phyloP scores from a whole-genome alignment of 2,329 filamentous ascomycete genomes.

The Dothideomycetes sp. region DNA sequence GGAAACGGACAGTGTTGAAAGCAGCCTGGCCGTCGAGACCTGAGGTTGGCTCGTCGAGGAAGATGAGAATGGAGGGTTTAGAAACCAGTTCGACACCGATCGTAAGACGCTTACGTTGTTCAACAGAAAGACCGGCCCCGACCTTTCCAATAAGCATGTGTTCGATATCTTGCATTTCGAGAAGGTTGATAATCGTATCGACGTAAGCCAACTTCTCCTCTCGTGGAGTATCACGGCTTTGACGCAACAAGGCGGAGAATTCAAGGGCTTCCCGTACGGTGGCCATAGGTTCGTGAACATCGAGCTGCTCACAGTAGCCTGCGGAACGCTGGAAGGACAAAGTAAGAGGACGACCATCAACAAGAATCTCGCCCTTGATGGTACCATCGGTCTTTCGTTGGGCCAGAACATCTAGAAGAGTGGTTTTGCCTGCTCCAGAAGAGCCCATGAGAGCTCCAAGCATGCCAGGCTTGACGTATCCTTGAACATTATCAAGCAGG shows the following conservation, averaged over 20 bases:
- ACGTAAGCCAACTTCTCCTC: slow-evolving; percentile 58
- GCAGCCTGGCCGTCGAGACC: slow-evolving; percentile 57
- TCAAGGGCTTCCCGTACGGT: slow-evolving; percentile 56
- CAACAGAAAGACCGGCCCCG: slow-evolving; percentile 42
- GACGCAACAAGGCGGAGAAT: slow-evolving; percentile 55
- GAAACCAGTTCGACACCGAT: slow-evolving; percentile 47
- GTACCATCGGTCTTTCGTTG: slow-evolving; percentile 35
- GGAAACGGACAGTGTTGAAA: slow-evolving; percentile 52
- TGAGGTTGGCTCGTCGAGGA: slow-evolving; percentile 49
- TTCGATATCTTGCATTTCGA: slow-evolving; percentile 58
- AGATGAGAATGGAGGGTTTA: slow-evolving; percentile 50
- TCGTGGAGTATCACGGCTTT: slow-evolving; percentile 44
- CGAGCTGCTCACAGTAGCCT: slow-evolving; percentile 51
- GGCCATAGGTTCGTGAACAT: slow-evolving; percentile 54
- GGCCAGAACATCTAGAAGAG: slow-evolving; percentile 27
- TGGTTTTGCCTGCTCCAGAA: slow-evolving; percentile 45
- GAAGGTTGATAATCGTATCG: slow-evolving; percentile 49
- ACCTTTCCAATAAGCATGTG: slow-evolving; percentile 51
- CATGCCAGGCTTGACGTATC: slow-evolving; percentile 65
- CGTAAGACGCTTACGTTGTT: slow-evolving; percentile 47
- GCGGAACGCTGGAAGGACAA: slow-evolving; percentile 41
- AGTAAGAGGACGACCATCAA: slow-evolving; percentile 29
- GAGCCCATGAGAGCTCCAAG: slow-evolving; percentile 74
- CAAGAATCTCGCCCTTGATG: slow-evolving; percentile 33
- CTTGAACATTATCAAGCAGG: slow-evolving; percentile 51